Conservation (phyloP, 2,329 filamentous ascomycete species). For the Cladophialophora chaetospira region DNA sequence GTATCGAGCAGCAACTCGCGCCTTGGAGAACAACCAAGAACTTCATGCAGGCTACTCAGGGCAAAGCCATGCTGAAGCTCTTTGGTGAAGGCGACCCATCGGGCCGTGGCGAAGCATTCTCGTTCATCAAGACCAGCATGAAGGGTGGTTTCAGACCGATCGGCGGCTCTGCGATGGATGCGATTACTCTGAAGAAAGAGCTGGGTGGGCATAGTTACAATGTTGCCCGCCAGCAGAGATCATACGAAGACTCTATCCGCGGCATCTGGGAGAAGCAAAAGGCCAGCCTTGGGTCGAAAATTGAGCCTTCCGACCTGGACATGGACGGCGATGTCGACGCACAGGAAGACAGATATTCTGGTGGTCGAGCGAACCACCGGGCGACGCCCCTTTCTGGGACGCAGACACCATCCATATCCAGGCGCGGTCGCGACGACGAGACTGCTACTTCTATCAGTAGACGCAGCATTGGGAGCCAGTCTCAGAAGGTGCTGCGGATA, state of each 20-base stretch:
- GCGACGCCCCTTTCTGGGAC: conserved; percentile 69
- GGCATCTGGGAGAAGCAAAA: conserved; percentile 92
- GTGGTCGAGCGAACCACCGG: conserved; percentile 41
- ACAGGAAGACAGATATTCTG: conserved; percentile 50
- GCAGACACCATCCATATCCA: conserved; percentile 57
- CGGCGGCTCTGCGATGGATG: conserved; percentile 83
- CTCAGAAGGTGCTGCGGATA: conserved; percentile 59
- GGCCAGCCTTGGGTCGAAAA: conserved; percentile 70
- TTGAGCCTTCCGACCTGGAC: conserved; percentile 72
- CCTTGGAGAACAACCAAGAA: conserved; percentile 98
- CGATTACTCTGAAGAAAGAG: conserved; percentile 77
- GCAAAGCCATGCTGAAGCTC: conserved; percentile 94
- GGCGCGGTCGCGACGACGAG: conserved; percentile 65
- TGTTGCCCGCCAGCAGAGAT: conserved; percentile 87
- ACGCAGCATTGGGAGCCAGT: conserved; percentile 68
- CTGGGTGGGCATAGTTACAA: conserved; percentile 94
- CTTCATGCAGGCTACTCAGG: conserved; percentile 88
- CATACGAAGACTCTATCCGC: conserved; percentile 87
- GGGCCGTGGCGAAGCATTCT: conserved; percentile 89
- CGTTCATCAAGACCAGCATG: conserved; percentile 97
- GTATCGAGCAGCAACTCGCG: conserved; percentile 82
- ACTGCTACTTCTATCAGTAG: conserved; percentile 77
- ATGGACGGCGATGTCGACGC: conserved; percentile 60
- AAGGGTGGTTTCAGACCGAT: conserved; percentile 94
- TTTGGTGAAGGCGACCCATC: conserved; percentile 95